Evolutionary conservation across 2,329 filamentous ascomycete genomes (phyloP).

Genomic region (Huntiella abstrusa): DNA sequence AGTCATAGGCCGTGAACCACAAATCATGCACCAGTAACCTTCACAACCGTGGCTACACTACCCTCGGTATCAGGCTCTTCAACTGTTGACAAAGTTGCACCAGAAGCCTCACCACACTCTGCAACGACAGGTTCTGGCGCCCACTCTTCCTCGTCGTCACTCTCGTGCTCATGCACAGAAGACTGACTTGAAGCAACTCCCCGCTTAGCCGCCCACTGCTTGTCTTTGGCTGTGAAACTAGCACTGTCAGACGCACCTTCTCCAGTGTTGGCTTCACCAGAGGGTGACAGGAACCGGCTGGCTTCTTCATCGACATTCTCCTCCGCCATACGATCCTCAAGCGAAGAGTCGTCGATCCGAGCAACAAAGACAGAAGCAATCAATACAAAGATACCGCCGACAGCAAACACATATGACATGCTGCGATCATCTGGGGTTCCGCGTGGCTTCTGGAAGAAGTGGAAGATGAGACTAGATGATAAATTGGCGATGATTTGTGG

Average conservation of each 20-base stretch:
- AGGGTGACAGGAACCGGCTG: not conserved
- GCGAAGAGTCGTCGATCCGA: slow-evolving; percentile 27
- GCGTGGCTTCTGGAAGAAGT: slow-evolving; percentile 67
- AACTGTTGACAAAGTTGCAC: too few relatives aligned
- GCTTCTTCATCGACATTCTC: not conserved
- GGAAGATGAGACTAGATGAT: slow-evolving; percentile 69
- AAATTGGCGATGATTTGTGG: slow-evolving; percentile 84
- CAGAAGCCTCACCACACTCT: too few relatives aligned
- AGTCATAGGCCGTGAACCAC: too few relatives aligned
- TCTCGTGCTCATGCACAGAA: slow-evolving; percentile 1
- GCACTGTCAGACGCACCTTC: not conserved
- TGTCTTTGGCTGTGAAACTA: not conserved
- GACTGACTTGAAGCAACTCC: not conserved
- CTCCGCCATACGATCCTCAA: slow-evolving; percentile 5
- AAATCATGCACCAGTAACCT: too few relatives aligned
- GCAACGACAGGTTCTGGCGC: not conserved
- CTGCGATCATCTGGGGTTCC: slow-evolving; percentile 71
- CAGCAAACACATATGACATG: slow-evolving; percentile 68
- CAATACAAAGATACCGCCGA: slow-evolving; percentile 64
- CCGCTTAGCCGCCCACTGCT: not conserved
- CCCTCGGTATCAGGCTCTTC: too few relatives aligned
- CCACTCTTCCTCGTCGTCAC: slow-evolving; percentile 1
- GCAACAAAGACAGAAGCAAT: slow-evolving; percentile 56
- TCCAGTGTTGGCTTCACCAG: not conserved
- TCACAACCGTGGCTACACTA: too few relatives aligned